Evolutionary conservation across 352 stramenopile genomes (phyloP).

Genomic region (Poterioochromonas sp.): DNA sequence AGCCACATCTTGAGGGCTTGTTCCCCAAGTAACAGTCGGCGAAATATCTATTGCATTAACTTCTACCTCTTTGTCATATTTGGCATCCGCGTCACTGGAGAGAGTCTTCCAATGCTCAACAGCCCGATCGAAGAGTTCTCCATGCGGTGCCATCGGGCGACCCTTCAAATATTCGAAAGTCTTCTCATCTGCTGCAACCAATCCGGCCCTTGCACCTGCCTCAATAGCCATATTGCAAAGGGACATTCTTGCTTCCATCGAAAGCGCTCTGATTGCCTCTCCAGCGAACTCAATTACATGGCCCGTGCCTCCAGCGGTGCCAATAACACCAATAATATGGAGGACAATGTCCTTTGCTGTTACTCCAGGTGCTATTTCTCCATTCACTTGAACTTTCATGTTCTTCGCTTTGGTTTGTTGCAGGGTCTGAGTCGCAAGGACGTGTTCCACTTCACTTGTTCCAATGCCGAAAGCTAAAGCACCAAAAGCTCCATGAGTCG

Average conservation of each 20-base stretch:
- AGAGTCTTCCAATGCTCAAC: constrained; percentile 61
- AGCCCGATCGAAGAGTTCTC: constrained; percentile 57
- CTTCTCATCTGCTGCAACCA: constrained; percentile 67
- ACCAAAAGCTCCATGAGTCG: constrained; percentile 67
- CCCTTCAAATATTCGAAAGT: constrained; percentile 71
- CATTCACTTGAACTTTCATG: constrained; percentile 58
- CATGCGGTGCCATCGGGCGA: constrained; percentile 56
- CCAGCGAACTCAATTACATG: constrained; percentile 74
- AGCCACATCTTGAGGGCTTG: constrained; percentile 61
- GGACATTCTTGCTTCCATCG: constrained; percentile 72
- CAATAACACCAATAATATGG: constrained; percentile 69
- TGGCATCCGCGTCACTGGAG: constrained; percentile 52
- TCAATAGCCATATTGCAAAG: constrained; percentile 80
- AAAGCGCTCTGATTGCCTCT: constrained; percentile 54
- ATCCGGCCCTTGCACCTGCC: constrained; percentile 62
- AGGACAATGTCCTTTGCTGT: constrained; percentile 73
- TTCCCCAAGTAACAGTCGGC: constrained; percentile 69
- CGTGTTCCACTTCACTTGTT: constrained; percentile 67
- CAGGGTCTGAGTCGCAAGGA: constrained; percentile 66
- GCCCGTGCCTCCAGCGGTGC: constrained; percentile 66
- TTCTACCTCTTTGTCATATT: constrained; percentile 57
- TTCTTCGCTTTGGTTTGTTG: constrained; percentile 62
- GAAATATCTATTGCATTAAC: constrained; percentile 64
- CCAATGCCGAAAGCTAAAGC: constrained; percentile 68
- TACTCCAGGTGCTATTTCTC: constrained; percentile 50